Evolutionary conservation across 1,284 basidiomycete genomes (phyloP), one percentile per base, ranked within the genome.

Genomic region (Pterulicium gracile): DNA sequence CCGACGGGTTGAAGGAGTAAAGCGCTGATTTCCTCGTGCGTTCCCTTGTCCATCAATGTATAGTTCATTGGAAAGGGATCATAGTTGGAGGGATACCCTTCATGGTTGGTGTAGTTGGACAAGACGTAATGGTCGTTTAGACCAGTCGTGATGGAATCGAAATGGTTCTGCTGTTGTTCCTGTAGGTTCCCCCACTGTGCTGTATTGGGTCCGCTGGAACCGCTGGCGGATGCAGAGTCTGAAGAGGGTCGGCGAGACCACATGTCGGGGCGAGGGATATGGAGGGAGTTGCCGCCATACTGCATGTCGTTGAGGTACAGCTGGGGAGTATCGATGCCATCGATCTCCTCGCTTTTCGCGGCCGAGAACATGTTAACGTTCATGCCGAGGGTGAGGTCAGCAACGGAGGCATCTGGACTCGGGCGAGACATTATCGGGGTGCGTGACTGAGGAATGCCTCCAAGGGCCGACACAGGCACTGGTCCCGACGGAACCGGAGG

Each of bases 401-500:
- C 15, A 18, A 39, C 36, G 4, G 36, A 39, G n/a, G 19, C 7
- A 5, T 13, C 36, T 39, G 36, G 36, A 39, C 36, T 39, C 7
- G 36, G 36, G 15, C 36, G 7, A 17, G 36, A 39, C 36, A 39
- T 39, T 13, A 39, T 39, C 5, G 36, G 36, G 15, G 36, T 39
- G 4, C 15, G 36, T 13, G 15, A 13, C n/a, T 13, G 5, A 39
- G 36, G 36, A 4, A 39, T 17, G 36, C n/a, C n/a, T 15, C 19
- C n/a, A 5, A 18, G 19, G 15, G 36, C 7, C 4, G 36, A 7
- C 15, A 39, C 36, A 17, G 19, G 5, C 5, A 17, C 36, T 35
- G 4, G 66, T 63, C 49, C 71, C 72, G 45, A 75, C 65, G 4
- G 72, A 71, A 73, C 75, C 48, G 10, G 51, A 36, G 36, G 5